Evolutionary conservation across 2,329 filamentous ascomycete species (phyloP).

Genomic region (Phoma herbarum): DNA sequence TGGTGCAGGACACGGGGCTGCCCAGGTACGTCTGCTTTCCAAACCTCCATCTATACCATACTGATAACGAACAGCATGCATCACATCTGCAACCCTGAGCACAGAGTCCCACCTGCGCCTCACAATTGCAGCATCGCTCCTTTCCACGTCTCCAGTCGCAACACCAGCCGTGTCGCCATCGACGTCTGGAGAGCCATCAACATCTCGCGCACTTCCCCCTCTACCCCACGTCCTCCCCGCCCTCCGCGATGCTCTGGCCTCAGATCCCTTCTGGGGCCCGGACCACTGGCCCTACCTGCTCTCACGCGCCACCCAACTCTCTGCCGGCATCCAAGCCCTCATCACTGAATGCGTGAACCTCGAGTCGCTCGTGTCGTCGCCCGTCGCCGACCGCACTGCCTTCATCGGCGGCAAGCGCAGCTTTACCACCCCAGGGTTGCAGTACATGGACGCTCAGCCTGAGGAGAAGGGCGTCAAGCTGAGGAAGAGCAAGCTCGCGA

Average conservation of each 20-base stretch:
- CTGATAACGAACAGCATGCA: conserved; percentile 50
- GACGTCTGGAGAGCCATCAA: conserved; percentile 18
- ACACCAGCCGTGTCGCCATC: conserved; percentile 26
- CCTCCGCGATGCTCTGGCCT: conserved; percentile 51
- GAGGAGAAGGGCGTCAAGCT: conserved; percentile 43
- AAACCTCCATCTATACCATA: background rate
- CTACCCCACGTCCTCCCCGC: conserved; percentile 54
- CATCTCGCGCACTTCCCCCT: conserved; percentile 37
- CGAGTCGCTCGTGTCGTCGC: conserved; percentile 52
- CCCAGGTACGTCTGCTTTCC: conserved; percentile 47
- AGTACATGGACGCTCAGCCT: conserved; percentile 15
- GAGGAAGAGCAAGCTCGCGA: conserved; percentile 54
- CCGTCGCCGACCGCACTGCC: conserved; percentile 27
- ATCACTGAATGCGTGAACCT: conserved; percentile 56
- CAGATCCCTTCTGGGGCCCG: conserved; percentile 57
- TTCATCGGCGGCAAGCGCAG: conserved; percentile 26
- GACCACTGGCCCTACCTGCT: conserved; percentile 56
- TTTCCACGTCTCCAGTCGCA: conserved; percentile 47
- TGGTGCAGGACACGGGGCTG: conserved; percentile 67
- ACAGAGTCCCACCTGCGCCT: conserved; percentile 59
- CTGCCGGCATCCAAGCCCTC: conserved; percentile 56
- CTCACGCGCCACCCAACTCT: conserved; percentile 54
- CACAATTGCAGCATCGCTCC: conserved; percentile 58
- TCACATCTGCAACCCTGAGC: conserved; percentile 55
- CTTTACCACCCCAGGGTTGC: conserved; percentile 30